phyloP scores from a whole-genome alignment of 2,329 filamentous ascomycete genomes.

The Orbilia javanica region DNA sequence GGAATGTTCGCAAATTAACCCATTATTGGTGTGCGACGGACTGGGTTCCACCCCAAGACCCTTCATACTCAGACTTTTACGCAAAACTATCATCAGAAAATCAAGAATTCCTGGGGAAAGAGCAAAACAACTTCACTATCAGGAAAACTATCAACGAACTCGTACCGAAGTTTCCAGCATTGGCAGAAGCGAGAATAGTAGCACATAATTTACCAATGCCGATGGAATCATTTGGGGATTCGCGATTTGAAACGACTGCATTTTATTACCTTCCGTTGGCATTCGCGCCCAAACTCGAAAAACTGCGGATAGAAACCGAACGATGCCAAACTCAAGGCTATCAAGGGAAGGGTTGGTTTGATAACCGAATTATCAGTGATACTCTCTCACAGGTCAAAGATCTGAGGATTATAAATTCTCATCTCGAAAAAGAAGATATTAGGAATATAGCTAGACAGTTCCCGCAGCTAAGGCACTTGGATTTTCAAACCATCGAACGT shows the following conservation, averaged over 20 bases:
- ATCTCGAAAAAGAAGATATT: not conserved
- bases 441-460: not conserved
- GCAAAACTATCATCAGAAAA: constrained; percentile 6
- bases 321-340: not conserved
- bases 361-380: not conserved
- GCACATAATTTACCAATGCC: constrained; percentile 8
- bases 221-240: not conserved
- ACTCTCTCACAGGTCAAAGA: not conserved
- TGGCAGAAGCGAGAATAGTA: constrained; percentile 11
- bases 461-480: not conserved
- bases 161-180: not conserved
- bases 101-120: constrained; percentile 14
- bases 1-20: not conserved
- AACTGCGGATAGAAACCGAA: not conserved
- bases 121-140: constrained; percentile 9
- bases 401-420: not conserved
- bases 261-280: constrained; percentile 7
- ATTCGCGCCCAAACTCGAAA: constrained; percentile 5
- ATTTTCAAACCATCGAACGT: constrained; percentile 4
- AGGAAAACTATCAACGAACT: not conserved
- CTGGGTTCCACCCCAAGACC: constrained; percentile 1
- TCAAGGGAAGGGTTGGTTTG: not conserved
- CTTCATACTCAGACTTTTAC: constrained; percentile 1
- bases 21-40: constrained; percentile 13
- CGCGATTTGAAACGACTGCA: not conserved